phyloP scores from a whole-genome alignment of 2,329 filamentous ascomycete genomes.

The Myrmaecium sp. region DNA sequence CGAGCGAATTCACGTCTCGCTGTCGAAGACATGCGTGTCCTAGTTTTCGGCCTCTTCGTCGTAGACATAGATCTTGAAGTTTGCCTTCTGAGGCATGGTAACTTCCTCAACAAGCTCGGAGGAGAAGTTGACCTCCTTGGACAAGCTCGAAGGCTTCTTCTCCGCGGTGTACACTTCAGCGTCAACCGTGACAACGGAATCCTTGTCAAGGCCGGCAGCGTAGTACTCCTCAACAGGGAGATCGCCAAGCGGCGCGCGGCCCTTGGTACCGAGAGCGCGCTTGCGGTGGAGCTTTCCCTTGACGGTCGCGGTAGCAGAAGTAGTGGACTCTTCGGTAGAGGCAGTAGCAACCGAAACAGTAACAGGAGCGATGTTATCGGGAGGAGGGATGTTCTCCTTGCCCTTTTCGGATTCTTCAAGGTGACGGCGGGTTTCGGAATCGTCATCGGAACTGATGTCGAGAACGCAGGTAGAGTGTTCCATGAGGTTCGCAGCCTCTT shows the following conservation, averaged over 20 bases:
- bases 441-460: constrained; percentile 82
- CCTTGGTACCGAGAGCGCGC: constrained; percentile 19
- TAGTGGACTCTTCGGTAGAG: constrained; percentile 7
- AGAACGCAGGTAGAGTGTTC: constrained; percentile 77
- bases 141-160: constrained; percentile 18
- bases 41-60: too few relatives aligned
- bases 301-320: constrained; percentile 8
- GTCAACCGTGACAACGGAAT: constrained; percentile 19
- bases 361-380: constrained; percentile 15
- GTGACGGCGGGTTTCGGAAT: constrained; percentile 40
- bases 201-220: constrained; percentile 18
- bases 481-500: constrained; percentile 82
- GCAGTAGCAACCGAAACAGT: constrained; percentile 5
- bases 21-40: too few relatives aligned
- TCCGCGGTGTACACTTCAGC: constrained; percentile 11
- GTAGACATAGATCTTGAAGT: too few relatives aligned
- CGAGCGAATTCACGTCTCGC: too few relatives aligned
- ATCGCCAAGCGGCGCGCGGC: constrained; percentile 20
- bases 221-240: constrained; percentile 21
- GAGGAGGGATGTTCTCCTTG: constrained; percentile 87
- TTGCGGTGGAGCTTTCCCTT: constrained; percentile 13
- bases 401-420: constrained; percentile 43
- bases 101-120: too few relatives aligned
- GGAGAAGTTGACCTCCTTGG: constrained; percentile 17
- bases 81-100: too few relatives aligned